Evolutionary conservation across 2,329 filamentous ascomycete genomes (phyloP).

Genomic region (Penicillium hordei): DNA sequence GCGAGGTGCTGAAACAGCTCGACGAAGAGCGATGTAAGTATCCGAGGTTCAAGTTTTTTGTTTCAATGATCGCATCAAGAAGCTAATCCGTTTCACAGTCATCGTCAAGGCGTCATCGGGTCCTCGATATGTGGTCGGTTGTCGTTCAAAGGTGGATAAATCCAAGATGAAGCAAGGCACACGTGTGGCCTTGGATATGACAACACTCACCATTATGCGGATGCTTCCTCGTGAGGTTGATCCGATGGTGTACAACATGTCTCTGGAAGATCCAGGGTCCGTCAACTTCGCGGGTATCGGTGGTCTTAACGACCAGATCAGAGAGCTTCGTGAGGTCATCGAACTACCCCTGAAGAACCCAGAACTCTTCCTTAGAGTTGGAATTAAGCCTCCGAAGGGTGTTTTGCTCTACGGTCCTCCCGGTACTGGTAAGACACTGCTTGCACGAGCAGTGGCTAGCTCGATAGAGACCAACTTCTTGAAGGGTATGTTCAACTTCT

Average conservation of each 20-base stretch:
- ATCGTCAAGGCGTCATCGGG: slow-evolving; percentile 98
- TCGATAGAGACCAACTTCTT: slow-evolving; percentile 97
- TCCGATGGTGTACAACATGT: slow-evolving; percentile 99
- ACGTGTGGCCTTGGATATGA: slow-evolving; percentile 97
- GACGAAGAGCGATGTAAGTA: slow-evolving; percentile 95
- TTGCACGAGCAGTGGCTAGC: slow-evolving; percentile 92
- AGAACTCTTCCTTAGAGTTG: slow-evolving; percentile 92
- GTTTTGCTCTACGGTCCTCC: slow-evolving; percentile 94
- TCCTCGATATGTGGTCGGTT: slow-evolving; percentile 95
- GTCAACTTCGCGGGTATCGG: slow-evolving; percentile 98
- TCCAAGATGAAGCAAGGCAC: slow-evolving; percentile 96
- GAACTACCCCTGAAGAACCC: slow-evolving; percentile 98
- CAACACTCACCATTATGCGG: slow-evolving; percentile 98
- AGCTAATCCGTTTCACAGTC: slow-evolving; percentile 56
- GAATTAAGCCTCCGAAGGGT: slow-evolving; percentile 98
- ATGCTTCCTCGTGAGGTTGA: slow-evolving; percentile 99
- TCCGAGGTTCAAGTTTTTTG: slow-evolving; percentile 7
- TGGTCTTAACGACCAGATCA: slow-evolving; percentile 96
- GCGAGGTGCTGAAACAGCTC: slow-evolving; percentile 96
- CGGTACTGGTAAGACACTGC: slow-evolving; percentile 92
- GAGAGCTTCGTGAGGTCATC: slow-evolving; percentile 95
- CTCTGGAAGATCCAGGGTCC: slow-evolving; percentile 93
- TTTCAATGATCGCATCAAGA: slow-evolving; percentile 1
- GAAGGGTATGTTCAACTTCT: slow-evolving; percentile 65
- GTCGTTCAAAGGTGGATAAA: slow-evolving; percentile 97